phyloP scores from a whole-genome alignment of 176 grass and related monocot genomes.

The Oryza glaberrima region DNA sequence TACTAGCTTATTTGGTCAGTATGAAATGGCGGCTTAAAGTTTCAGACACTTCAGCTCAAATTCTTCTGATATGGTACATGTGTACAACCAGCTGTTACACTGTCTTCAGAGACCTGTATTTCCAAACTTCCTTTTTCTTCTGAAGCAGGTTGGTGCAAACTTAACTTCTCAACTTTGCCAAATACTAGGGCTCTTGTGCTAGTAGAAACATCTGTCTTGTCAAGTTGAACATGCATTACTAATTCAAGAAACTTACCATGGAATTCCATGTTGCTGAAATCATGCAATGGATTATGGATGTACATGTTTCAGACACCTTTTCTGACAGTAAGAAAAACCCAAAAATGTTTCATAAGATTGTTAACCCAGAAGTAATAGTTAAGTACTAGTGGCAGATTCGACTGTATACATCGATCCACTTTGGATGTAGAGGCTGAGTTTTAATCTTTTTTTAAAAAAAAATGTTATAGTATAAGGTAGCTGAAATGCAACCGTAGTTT shows the following conservation, averaged over 20 bases:
- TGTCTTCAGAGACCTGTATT: neutral
- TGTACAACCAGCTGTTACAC: neutral
- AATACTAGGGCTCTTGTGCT: neutral
- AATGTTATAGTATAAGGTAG: neutral
- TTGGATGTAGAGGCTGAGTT: no score
- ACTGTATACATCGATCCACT: no score
- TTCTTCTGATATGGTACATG: slow-evolving; percentile 7
- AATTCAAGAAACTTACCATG: neutral
- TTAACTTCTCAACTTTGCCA: slow-evolving; percentile 13
- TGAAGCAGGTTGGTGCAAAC: neutral
- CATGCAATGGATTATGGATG: neutral
- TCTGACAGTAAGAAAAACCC: slow-evolving; percentile 15
- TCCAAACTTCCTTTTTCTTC: neutral
- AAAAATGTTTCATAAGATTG: neutral
- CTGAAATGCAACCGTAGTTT: neutral
- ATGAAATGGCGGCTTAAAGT: slow-evolving; percentile 20
- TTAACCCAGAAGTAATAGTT: neutral
- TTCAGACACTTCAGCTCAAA: slow-evolving; percentile 12
- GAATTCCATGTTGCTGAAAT: neutral
- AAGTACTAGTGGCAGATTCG: neutral
- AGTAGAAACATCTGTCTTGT: neutral
- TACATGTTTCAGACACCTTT: neutral
- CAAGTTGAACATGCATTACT: neutral
- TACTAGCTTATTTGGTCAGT: neutral
- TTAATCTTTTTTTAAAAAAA: no score